Base-by-base conservation (phyloP, 345 rosid genomes). In the Turritis glabra region DNA sequence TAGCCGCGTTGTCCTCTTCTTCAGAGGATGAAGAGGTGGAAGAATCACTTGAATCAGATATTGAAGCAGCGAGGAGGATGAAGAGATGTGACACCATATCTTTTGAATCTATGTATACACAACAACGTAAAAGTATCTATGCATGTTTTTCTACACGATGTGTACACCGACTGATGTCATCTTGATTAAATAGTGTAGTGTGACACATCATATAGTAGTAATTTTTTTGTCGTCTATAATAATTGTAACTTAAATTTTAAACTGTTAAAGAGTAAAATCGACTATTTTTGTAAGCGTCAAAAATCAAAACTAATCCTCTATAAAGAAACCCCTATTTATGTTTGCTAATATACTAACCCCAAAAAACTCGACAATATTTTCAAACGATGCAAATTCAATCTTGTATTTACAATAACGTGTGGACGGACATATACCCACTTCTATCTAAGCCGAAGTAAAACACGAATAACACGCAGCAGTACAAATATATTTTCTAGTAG, bases 401-500 rank as follows among this genome's bases (percentile, higher is more conserved):
- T 54, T 29, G 30, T 40, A 37, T 50, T 25, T 40, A 70, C 33
- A 44, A 44, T 18, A 41, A 0, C 19, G 30, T 37, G 50, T 35
- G 48, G 71, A 35, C 26, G 38, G 38, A 35, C 38, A 52, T 22
- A 15, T 33, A 38, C 7, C 50, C 61, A 67, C 17, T 35, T 67
- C n/a, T 67, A 51, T 50, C 37, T 23, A 37, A 23, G 17, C 72
- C 61, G 15, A 52, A 21, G 35, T 50, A 38, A 67, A 56, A 38
- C 64, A 27, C 21, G 30, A 47, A n/a, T 47, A 12, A 27, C 35
- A 37, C 18, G 23, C 40, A 60, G 50, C 29, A 60, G 74, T 47
- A 71, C 50, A 47, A 48, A 47, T 23, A 71, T 33, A 58, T 70
- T 14, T 46, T 59, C 40, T 19, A 8, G 68, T 19, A 40, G 55